Conservation (phyloP, 441 rosid genomes). For the Aquilaria agallochum region DNA sequence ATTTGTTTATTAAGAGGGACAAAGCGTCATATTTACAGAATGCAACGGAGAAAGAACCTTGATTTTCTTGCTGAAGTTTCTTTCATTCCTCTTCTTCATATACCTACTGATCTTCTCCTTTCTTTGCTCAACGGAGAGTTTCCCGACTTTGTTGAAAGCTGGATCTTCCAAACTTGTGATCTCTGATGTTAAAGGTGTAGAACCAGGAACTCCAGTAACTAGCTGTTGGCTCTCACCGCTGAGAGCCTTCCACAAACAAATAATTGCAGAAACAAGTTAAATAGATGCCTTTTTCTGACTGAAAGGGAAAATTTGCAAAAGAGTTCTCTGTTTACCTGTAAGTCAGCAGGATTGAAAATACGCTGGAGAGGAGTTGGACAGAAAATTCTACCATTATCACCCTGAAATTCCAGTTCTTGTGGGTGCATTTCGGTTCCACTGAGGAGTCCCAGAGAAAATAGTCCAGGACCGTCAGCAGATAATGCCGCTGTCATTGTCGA, state of each 20-base stretch:
- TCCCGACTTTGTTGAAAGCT: slow-evolving; percentile 64
- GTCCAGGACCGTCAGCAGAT: slow-evolving; percentile 44
- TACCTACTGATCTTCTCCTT: slow-evolving; percentile 93
- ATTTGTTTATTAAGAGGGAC: neutral
- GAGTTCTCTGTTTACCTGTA: slow-evolving; percentile 35
- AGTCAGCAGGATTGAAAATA: slow-evolving; percentile 48
- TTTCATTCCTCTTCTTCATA: slow-evolving; percentile 91
- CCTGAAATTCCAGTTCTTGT: slow-evolving; percentile 59
- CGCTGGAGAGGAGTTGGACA: slow-evolving; percentile 42
- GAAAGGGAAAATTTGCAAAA: too few species aligned
- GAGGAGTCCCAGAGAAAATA: slow-evolving; percentile 38
- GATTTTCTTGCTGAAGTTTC: slow-evolving; percentile 97
- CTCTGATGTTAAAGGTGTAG: slow-evolving; percentile 56
- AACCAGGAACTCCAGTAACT: slow-evolving; percentile 31
- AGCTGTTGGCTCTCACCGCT: slow-evolving; percentile 45
- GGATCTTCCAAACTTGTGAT: slow-evolving; percentile 78
- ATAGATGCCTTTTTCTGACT: too few species aligned
- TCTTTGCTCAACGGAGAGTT: slow-evolving; percentile 77
- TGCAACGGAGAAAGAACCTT: slow-evolving; percentile 39
- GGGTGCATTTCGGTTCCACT: slow-evolving; percentile 48
- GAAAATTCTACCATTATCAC: slow-evolving; percentile 58
- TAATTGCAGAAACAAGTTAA: neutral
- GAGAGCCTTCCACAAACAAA: slow-evolving; percentile 31
- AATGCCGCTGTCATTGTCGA: slow-evolving; percentile 39
- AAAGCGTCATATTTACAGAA: neutral